A percentile compares a stretch with the other conserved stretches of the same genome.
These are phyloP conservation scores for Linderina pennispora DNA, from an alignment of 192 early-diverging fungal genomes.

Conservation along the genomic window DNA sequence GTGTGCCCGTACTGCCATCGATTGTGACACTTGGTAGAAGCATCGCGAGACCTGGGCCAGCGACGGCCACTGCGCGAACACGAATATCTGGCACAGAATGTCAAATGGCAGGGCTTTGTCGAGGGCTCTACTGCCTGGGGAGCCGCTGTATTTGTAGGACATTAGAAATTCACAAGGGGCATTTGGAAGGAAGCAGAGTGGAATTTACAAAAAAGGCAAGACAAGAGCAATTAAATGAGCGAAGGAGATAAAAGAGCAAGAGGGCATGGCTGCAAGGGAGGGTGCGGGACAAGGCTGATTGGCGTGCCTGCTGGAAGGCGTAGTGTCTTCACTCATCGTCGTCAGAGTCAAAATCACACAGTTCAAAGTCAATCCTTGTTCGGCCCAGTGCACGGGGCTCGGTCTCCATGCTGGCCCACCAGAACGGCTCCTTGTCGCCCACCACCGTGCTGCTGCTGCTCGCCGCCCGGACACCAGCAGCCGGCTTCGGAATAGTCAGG, in stretches of 20 bases:
- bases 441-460: background rate
- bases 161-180: too few relatives aligned
- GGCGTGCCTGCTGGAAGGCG: too few relatives aligned
- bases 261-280: too few relatives aligned
- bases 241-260: slow-evolving; percentile 4
- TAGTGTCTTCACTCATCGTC: background rate
- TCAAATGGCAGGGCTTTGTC: slow-evolving; percentile 38
- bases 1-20: slow-evolving; percentile 29
- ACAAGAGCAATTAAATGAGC: background rate
- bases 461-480: background rate
- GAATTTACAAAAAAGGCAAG: too few relatives aligned
- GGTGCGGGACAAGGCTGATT: too few relatives aligned
- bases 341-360: slow-evolving; percentile 3
- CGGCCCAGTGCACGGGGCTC: background rate
- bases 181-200: too few relatives aligned
- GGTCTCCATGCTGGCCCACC: background rate
- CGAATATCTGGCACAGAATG: slow-evolving; percentile 38
- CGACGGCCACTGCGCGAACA: slow-evolving; percentile 42
- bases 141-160: background rate
- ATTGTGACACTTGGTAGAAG: slow-evolving; percentile 26
- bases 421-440: background rate
- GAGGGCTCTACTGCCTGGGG: background rate
- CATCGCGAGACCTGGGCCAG: slow-evolving; percentile 28
- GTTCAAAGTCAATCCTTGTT: slow-evolving; percentile 1
- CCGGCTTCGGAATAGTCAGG: too few relatives aligned